Evolutionary conservation across 2,329 filamentous ascomycete species (phyloP).

Genomic region (Fusarium bulbicola): DNA sequence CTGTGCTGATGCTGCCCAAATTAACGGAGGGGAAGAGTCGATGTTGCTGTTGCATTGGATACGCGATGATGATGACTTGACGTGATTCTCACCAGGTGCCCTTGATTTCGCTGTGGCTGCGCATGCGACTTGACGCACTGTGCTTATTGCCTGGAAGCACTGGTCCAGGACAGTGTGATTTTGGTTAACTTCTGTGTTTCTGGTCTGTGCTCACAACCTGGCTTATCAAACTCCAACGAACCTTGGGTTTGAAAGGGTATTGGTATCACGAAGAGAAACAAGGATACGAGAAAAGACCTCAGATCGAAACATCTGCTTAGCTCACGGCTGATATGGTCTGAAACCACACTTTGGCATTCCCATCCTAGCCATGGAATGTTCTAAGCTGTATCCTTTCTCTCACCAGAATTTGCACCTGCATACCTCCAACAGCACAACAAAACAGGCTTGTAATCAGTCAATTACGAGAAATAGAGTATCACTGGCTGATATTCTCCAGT

Average conservation of each 20-base stretch:
- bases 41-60: not conserved
- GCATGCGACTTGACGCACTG: not conserved
- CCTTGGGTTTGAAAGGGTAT: not conserved
- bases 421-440: not conserved
- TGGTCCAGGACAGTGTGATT: not conserved
- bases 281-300: not conserved
- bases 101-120: conserved; percentile 14
- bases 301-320: not conserved
- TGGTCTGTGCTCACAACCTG: not conserved
- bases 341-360: not conserved
- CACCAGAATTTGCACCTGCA: not conserved
- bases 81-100: conserved; percentile 23
- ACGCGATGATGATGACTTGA: conserved; percentile 31
- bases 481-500: not conserved
- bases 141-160: not conserved
- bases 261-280: not conserved
- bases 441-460: not conserved
- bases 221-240: not conserved
- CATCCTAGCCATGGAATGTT: not conserved
- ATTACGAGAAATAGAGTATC: not conserved
- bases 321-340: not conserved
- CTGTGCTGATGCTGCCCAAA: not conserved
- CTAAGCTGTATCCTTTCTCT: not conserved
- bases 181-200: not conserved
- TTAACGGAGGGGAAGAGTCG: not conserved